Evolutionary conservation across 768 basidiomycete species (phyloP).

Genomic region (Leccinum boreale): DNA sequence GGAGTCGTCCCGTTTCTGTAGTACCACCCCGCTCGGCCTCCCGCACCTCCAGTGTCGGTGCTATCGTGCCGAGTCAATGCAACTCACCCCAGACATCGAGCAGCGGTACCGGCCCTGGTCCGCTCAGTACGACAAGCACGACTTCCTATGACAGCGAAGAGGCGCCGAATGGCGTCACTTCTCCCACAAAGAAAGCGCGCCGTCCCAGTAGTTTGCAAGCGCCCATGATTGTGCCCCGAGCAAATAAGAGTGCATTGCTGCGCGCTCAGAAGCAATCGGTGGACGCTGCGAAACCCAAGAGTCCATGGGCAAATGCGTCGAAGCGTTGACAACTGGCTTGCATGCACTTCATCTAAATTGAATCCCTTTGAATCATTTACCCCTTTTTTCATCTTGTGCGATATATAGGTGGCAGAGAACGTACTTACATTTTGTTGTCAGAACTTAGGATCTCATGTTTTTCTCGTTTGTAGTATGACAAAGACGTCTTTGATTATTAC

Average conservation of each 20-base stretch:
- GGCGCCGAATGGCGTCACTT: slow-evolving; percentile 12
- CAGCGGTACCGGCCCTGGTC: slow-evolving; percentile 24
- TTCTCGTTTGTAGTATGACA: not conserved
- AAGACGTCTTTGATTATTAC: not conserved
- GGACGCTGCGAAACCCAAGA: slow-evolving; percentile 32
- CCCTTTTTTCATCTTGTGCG: slow-evolving; percentile 10
- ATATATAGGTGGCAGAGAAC: slow-evolving; percentile 15
- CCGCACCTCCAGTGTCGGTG: slow-evolving; percentile 31
- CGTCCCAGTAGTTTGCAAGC: slow-evolving; percentile 56
- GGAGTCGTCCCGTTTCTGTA: slow-evolving; percentile 17
- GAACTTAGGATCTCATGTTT: no score
- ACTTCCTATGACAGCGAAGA: slow-evolving; percentile 24
- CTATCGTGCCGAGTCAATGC: slow-evolving; percentile 17
- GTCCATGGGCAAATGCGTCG: slow-evolving; percentile 31
- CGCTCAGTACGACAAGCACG: slow-evolving; percentile 27
- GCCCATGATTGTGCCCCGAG: slow-evolving; percentile 65
- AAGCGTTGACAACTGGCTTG: slow-evolving; percentile 15
- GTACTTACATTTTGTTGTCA: not conserved
- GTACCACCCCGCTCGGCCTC: slow-evolving; percentile 42
- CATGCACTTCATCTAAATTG: not conserved
- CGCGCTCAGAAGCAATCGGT: slow-evolving; percentile 62
- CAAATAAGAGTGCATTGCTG: slow-evolving; percentile 71
- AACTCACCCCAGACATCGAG: slow-evolving; percentile 26
- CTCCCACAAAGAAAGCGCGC: slow-evolving; percentile 33
- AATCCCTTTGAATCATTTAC: slow-evolving; percentile 13